Base-by-base conservation (phyloP, 352 stramenopile genomes). In the Elongisporangium prolatum region DNA sequence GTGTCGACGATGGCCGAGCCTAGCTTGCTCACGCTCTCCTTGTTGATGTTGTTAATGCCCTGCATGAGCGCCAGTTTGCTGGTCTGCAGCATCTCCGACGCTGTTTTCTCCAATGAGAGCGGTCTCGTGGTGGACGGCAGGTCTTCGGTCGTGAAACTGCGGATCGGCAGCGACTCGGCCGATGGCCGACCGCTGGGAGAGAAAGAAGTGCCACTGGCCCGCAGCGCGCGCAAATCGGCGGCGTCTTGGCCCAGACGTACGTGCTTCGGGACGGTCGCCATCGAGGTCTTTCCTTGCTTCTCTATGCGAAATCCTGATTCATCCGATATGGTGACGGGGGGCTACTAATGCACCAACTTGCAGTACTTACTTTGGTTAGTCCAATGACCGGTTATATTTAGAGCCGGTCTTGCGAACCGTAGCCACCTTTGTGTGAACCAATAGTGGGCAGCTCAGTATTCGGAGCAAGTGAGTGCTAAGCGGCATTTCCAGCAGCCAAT, bases 111-210 rank as follows among this genome's bases (percentile, higher is more conserved):
- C 10, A 54, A 38, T 21, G 20, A 63, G 34, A 88, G 68, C 25
- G 81, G 74, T 65, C 84, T 84, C 24, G 60, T 64, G 2, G 57
- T 49, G 21, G 71, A 75, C 52, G 84, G 80, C 34, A 91, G 52
- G 60, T 93, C 84, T 54, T 93, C 84, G 0, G 80, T 89, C 48
- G 84, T 91, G 68, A 93, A 93, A 64, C 81, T 91, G 57, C 77
- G 64, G 50, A 81, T 72, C 5, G 65, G 64, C 38, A 65, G 53
- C 40, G 64, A 51, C 13, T 57, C 21, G 17, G 56, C 53, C 49
- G 67, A 48, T 21, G 57, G 55, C 4, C 65, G 40, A 13, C 56
- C 67, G 54, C 59, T 64, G 17, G 75, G 75, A 34, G 74, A 88
- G 56, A 88, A 77, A 9, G 28, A 6, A 55, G 72, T 68, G 16